Base-by-base conservation (phyloP, 257 asterid genomes). In the Coffea canephora region DNA sequence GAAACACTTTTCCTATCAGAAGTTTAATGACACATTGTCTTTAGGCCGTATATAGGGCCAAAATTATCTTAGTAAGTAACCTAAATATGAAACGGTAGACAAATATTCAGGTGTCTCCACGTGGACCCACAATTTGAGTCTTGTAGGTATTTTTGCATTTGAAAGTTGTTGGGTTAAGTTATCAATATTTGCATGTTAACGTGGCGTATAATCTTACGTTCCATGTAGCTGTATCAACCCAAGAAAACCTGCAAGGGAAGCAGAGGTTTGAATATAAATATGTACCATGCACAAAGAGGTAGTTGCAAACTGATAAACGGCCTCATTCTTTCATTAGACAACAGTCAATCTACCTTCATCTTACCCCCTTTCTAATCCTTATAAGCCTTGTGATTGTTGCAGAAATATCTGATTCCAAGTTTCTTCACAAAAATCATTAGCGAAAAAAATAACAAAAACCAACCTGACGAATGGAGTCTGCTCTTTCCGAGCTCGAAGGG, bases 401-500 rank as follows among this genome's bases (percentile, higher is more conserved):
- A 59, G 1, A 69, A 70, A 66, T 39, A 23, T 54, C 45, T 25
- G 11, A 41, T 36, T 69, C 10, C 31, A n/a, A 41, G n/a, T 61
- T 31, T 72, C 54, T 77, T 79, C 36, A 77, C 31, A 67, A 71
- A 69, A 48, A 57, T 76, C 8, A 76, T 70, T 62, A 31, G 34
- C 76, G 18, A 5, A 9, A 34, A 43, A 27, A 59, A 31, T 31
- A 31, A 31, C 34, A 1, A 27, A 67, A 41, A 31, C 12, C 50
- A 18, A 39, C 7, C 43, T 19, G 52, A 73, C n/a, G 36, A 73
- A 88, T 89, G 96, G 89, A 86, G 64, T 86, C 92, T 27, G 84
- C 89, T 65, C 88, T 91, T 66, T 86, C 91, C 0, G 97, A 91
- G 78, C 80, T 95, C 2, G 97, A 93, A 88, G 97, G 99, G 19